phyloP scores from a whole-genome alignment of 306 rosid genomes.

The Rosa persica region DNA sequence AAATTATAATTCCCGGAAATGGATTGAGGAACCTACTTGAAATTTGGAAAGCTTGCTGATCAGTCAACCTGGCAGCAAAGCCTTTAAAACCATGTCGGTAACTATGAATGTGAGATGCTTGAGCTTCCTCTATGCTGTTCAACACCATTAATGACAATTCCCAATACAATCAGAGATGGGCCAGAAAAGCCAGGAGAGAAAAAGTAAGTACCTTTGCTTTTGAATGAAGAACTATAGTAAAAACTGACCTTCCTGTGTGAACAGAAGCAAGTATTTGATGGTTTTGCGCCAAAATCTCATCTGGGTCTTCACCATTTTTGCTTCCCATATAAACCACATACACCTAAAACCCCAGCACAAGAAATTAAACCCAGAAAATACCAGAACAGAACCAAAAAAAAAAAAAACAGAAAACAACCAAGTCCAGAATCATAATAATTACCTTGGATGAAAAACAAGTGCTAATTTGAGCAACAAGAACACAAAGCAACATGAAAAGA shows the following conservation, averaged over 20 bases:
- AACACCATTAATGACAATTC: not conserved
- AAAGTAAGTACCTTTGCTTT: slow-evolving; percentile 5
- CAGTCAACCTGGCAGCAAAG: slow-evolving; percentile 69
- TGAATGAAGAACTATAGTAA: slow-evolving; percentile 1
- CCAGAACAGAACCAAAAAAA: not conserved
- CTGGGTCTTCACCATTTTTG: slow-evolving; percentile 54
- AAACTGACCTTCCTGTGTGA: slow-evolving; percentile 57
- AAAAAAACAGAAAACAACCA: not conserved
- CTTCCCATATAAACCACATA: slow-evolving; percentile 84
- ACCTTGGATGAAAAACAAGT: slow-evolving; percentile 58
- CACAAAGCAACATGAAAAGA: slow-evolving; percentile 35
- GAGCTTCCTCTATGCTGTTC: slow-evolving; percentile 63
- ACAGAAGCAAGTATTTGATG: slow-evolving; percentile 71
- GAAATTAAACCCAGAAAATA: not conserved
- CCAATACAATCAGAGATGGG: not conserved
- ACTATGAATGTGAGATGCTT: slow-evolving; percentile 62
- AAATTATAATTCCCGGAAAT: not conserved
- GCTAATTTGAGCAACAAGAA: slow-evolving; percentile 45
- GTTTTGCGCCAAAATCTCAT: slow-evolving; percentile 48
- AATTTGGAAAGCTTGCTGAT: slow-evolving; percentile 62
- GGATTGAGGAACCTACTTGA: slow-evolving; percentile 43
- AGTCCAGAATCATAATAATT: not conserved
- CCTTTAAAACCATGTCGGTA: slow-evolving; percentile 76
- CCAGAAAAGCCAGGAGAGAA: not conserved
- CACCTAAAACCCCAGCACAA: slow-evolving; percentile 43